Evolutionary conservation across 129 eudicot genomes (phyloP), one percentile per base, ranked within the genome.

Genomic region (Flaveria robusta): DNA sequence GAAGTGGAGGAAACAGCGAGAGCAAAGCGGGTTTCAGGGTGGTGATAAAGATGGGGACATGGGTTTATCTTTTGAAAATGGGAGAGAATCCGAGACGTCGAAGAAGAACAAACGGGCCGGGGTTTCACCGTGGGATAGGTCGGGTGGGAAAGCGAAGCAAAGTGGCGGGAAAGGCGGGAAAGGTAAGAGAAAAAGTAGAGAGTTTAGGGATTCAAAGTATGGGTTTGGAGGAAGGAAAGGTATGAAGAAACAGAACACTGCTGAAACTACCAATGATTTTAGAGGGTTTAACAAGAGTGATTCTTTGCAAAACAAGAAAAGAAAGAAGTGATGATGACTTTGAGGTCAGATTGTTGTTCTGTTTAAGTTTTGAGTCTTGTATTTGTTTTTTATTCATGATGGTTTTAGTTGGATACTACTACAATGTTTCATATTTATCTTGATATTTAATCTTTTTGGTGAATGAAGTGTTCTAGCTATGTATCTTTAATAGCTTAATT

Each of bases 1-100:
- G 83, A 92, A 92, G 74, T 92, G 98, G 98, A 84, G 98, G 85
- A 92, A 90, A 78, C 96, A 88, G 42, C 83, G 98, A 74, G 87
- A 92, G 68, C 93, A 88, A 79, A 88, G 85, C 68, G 98, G 98
- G 68, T 92, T 83, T 73, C 49, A 90, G 1, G 83, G 74, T 1
- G 88, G 71, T 62, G 89, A 83, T 12, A 81, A 89, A 42, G 93
- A 72, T 49, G 80, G 81, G 56, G 91, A 87, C 56, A 67, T 90
- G 52, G 82, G 85, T 58, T 81, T 89, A 74, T 71, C 88, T 3
- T 92, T 92, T 84, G 92, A 88, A 37, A 91, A 85, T 9, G 75
- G 74, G 23, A 55, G 68, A 39, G 74, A 83, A 2, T 84, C 85
- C 51, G 87, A 84, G 71, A 90, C 81, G 59, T 75, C 92, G 29